A percentile compares a stretch with the other conserved stretches of the same genome.
These are phyloP conservation scores for Rhodamnia argentea DNA, from an alignment of 345 rosid species.

Conservation along the genomic window DNA sequence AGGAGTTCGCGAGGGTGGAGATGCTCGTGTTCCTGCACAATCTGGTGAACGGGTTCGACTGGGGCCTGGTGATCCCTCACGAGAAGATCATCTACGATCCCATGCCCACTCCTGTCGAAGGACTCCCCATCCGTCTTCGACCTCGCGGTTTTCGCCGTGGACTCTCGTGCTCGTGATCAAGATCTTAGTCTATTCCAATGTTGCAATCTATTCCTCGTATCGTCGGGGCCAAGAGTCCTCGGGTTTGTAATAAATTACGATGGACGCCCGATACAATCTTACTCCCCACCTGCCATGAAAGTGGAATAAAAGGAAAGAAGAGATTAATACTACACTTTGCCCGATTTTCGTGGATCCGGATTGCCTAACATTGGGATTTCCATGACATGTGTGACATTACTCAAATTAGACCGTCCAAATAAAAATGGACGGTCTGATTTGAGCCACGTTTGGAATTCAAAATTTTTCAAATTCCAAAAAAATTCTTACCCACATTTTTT, in stretches of 20 bases:
- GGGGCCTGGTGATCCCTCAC: slow-evolving; percentile 5
- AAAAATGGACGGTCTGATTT: too few species aligned
- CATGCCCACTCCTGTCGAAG: slow-evolving; percentile 8
- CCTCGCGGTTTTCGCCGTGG: background rate
- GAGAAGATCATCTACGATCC: slow-evolving; percentile 10
- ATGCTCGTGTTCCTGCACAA: slow-evolving; percentile 21
- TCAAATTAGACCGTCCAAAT: too few species aligned
- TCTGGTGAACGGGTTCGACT: slow-evolving; percentile 7
- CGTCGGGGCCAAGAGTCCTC: too few species aligned
- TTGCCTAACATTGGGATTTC: too few species aligned
- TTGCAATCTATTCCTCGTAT: background rate
- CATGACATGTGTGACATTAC: too few species aligned
- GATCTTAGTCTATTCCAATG: background rate
- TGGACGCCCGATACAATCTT: background rate
- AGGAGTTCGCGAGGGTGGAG: slow-evolving; percentile 4
- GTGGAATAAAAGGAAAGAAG: background rate
- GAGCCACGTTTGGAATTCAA: too few species aligned
- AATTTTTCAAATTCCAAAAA: too few species aligned
- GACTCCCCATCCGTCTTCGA: slow-evolving; percentile 8
- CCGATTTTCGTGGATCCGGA: background rate
- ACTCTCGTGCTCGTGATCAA: background rate
- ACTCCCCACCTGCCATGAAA: background rate
- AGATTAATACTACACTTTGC: background rate
- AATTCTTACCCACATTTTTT: too few species aligned
- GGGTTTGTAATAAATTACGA: background rate